These are phyloP conservation scores for Naematelia aurantialba DNA, from an alignment of 768 basidiomycete species.

Conservation along the genomic window DNA sequence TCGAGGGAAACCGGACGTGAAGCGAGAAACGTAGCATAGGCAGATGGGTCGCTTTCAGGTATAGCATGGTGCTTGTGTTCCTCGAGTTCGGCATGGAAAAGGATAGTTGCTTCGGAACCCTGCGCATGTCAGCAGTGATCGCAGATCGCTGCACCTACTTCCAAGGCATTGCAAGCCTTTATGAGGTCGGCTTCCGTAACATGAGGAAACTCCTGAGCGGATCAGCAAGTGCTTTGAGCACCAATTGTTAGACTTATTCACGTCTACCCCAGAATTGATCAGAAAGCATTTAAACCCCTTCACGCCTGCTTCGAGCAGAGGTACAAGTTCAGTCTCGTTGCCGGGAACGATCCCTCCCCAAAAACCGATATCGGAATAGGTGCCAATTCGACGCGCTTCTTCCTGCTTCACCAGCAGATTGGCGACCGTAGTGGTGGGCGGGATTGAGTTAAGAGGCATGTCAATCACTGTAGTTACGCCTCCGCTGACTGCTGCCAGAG, in stretches of 20 bases:
- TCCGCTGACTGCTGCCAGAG: constrained; percentile 80
- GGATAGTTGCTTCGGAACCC: constrained; percentile 66
- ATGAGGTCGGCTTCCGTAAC: constrained; percentile 68
- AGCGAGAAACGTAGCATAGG: constrained; percentile 75
- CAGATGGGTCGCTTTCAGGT: constrained; percentile 52
- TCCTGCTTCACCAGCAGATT: constrained; percentile 68
- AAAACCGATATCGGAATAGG: constrained; percentile 75
- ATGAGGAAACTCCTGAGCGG: constrained; percentile 81
- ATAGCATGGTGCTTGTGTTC: constrained; percentile 22
- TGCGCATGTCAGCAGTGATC: constrained; percentile 43
- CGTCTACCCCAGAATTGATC: constrained; percentile 92
- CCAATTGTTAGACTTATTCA: too few species aligned
- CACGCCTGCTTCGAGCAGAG: constrained; percentile 74
- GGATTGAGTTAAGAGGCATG: constrained; percentile 97
- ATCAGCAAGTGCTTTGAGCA: not conserved
- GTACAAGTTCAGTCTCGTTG: constrained; percentile 71
- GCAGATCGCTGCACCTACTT: constrained; percentile 55
- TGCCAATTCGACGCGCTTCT: constrained; percentile 57
- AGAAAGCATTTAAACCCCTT: constrained; percentile 97
- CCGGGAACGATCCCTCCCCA: constrained; percentile 95
- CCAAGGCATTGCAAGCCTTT: constrained; percentile 67
- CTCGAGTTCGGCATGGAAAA: constrained; percentile 87
- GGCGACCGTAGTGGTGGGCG: constrained; percentile 81
- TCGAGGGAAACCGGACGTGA: constrained; percentile 82
- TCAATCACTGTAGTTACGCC: constrained; percentile 95